A percentile compares a stretch with the other conserved stretches of the same genome.
Evolutionary conservation across 306 rosid species (phyloP).

Genomic region (Pachyrhizus erosus): DNA sequence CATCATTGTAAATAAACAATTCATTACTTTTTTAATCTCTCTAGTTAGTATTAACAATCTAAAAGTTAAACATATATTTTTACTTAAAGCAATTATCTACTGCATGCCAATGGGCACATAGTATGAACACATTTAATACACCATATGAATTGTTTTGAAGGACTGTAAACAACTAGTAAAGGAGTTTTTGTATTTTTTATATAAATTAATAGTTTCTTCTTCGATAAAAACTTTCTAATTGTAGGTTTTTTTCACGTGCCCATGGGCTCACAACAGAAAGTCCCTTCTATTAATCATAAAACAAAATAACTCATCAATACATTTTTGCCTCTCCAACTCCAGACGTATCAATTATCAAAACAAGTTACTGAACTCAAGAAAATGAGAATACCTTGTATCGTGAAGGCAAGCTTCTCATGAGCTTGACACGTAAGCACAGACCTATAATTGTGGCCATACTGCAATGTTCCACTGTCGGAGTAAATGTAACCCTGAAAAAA

Average conservation of each 20-base stretch:
- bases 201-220: neutral
- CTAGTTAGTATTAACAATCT: neutral
- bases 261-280: neutral
- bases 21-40: neutral
- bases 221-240: neutral
- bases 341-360: constrained; percentile 7
- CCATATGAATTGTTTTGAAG: neutral
- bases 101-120: neutral
- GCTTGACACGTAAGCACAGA: constrained; percentile 89
- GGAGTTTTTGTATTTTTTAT: neutral
- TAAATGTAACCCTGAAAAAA: constrained; percentile 84
- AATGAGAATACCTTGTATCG: constrained; percentile 81
- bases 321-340: constrained; percentile 8
- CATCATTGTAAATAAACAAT: neutral
- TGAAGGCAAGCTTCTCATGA: constrained; percentile 83
- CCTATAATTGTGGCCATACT: constrained; percentile 97
- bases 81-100: neutral
- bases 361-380: neutral
- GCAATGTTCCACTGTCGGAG: constrained; percentile 97
- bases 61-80: constrained; percentile 13
- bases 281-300: constrained; percentile 13
- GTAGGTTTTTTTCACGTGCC: neutral
- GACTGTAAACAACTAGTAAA: neutral
- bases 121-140: neutral
- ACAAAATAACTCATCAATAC: constrained; percentile 9